Evolutionary conservation across 106 monocot species (phyloP), one percentile per base, ranked within the genome.

Genomic region (Dactylorhiza incarnata): DNA sequence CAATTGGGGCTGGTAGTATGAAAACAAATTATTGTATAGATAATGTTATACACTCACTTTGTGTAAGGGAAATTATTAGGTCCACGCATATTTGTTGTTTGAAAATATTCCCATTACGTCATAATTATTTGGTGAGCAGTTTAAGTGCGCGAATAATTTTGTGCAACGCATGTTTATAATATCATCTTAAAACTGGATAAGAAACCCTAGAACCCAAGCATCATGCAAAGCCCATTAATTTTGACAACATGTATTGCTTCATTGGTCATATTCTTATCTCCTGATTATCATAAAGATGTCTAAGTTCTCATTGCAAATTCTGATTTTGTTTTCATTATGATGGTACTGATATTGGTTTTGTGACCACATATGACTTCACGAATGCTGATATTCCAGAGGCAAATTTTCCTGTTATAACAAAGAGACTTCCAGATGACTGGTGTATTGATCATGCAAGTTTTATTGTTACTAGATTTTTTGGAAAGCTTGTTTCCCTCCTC

Each of bases 321-420:
- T 81, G 16, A 77, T 48, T 61, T 14, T 67, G 6, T 71, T 82
- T 84, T 82, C 88, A 95, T 92, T 95, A 89, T 20, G 95, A 95
- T 85, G 90, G 92, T 51, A 92, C 90, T 85, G 88, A 92, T 83
- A 90, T 95, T 78, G 95, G 95, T 49, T 83, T 95, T 59, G 88
- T 95, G 74, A 95, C 92, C 26, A 92, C 90, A 25, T 92, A 95
- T 46, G 95, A 95, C 73, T 92, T 90, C 45, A 92, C 90, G 69
- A 92, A 95, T 84, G 95, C 92, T 16, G 95, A 95, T 11, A 90
- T 95, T 77, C 77, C 90, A 63, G 95, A 95, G 75, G 90, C 92
- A 76, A 95, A 90, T 49, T 95, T 90, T 80, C 95, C 95, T 59
- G 88, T 92, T 65, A 71, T 95, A 76, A 84, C 90, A 62, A 95